These are phyloP conservation scores for Cardiospermum halicacabum DNA, from an alignment of 345 rosid genomes.

Conservation along the genomic window DNA sequence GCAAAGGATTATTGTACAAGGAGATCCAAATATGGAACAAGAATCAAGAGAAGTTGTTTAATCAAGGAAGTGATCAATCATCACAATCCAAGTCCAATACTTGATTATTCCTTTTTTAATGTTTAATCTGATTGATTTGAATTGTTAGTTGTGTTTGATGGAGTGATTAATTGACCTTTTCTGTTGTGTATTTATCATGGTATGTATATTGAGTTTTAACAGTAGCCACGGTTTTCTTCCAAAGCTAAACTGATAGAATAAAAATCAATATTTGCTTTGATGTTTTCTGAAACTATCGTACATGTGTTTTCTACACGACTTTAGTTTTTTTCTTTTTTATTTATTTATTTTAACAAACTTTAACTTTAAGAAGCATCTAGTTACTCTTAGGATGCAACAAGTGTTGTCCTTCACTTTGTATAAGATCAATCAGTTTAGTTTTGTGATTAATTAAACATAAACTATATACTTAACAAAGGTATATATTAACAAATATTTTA, in stretches of 20 bases:
- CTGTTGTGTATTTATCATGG: not conserved
- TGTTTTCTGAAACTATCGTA: not conserved
- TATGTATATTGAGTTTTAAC: not conserved
- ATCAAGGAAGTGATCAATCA: conserved; percentile 19
- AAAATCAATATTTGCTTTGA: not conserved
- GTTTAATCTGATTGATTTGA: not conserved
- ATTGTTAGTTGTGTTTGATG: not conserved
- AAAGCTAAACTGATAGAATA: not conserved
- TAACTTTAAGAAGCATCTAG: no score
- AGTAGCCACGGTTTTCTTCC: not conserved
- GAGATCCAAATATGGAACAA: conserved; percentile 46
- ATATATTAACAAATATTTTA: no score
- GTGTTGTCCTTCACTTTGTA: no score
- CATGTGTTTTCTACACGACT: no score
- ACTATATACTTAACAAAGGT: no score
- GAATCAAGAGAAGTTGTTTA: conserved; percentile 22
- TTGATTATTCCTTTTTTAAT: not conserved
- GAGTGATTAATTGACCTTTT: not conserved
- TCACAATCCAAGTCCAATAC: conserved; percentile 1
- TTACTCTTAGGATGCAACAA: no score
- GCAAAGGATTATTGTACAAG: conserved; percentile 32
- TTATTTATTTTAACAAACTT: no score
- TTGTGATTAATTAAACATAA: no score
- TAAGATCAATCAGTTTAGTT: no score
- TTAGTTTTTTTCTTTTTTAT: no score